Evolutionary conservation across 805 yeast species (phyloP).

Genomic region (Ogataea haglerorum): DNA sequence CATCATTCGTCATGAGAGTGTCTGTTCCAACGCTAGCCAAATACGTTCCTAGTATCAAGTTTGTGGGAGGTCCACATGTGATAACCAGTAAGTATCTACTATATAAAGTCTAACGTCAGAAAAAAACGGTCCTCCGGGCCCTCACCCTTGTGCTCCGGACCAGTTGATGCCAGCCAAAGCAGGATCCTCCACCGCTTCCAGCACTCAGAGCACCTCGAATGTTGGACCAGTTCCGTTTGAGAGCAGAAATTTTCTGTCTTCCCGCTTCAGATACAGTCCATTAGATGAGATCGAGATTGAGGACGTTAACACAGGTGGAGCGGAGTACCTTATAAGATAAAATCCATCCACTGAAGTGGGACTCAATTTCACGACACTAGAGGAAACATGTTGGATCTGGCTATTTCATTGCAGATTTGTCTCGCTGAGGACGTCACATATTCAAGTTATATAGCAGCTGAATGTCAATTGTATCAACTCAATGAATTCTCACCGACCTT

Average conservation of each 20-base stretch:
- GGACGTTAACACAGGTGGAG: conserved; percentile 80
- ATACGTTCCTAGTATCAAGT: conserved; percentile 74
- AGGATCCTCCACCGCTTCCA: conserved; percentile 4
- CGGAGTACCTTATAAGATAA: conserved; percentile 44
- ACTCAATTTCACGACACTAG: background rate
- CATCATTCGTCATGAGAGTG: conserved; percentile 30
- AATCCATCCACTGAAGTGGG: background rate
- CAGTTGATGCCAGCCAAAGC: conserved; percentile 28
- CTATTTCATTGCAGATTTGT: background rate
- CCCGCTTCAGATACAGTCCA: conserved; percentile 64
- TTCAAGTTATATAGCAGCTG: background rate
- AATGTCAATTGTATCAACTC: too few relatives aligned
- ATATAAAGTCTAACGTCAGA: conserved; percentile 12
- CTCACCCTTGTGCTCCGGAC: conserved; percentile 40
- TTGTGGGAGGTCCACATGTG: conserved; percentile 77
- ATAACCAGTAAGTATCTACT: conserved; percentile 40
- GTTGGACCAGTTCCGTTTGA: conserved; percentile 26
- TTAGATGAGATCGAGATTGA: conserved; percentile 72
- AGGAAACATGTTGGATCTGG: too few relatives aligned
- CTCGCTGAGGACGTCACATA: background rate
- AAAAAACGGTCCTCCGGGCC: conserved; percentile 19
- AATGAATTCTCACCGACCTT: too few relatives aligned
- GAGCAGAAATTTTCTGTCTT: conserved; percentile 66
- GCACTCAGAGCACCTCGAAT: background rate
- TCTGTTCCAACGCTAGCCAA: conserved; percentile 29